Evolutionary conservation across 1,139 yeast genomes (phyloP).

Genomic region (Taphrina populina): DNA sequence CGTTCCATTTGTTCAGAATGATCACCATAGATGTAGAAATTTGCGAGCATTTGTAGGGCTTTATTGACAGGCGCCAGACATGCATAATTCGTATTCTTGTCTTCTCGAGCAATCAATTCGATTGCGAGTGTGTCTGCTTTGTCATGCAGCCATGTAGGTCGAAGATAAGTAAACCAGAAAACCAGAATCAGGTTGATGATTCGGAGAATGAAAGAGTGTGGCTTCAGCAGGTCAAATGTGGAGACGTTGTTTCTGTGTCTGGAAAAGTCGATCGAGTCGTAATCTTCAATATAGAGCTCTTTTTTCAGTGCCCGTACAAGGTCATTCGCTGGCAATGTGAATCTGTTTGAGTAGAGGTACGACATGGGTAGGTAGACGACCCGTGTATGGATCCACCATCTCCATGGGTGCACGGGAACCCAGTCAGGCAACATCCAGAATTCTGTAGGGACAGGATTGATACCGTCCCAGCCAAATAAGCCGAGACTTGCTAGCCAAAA

Average conservation of each 20-base stretch:
- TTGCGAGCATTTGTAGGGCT: slow-evolving; percentile 76
- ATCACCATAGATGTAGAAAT: slow-evolving; percentile 65
- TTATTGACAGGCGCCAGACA: slow-evolving; percentile 94
- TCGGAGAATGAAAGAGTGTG: slow-evolving; percentile 72
- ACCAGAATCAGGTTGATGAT: slow-evolving; percentile 61
- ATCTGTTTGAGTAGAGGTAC: slow-evolving; percentile 61
- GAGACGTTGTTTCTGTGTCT: slow-evolving; percentile 79
- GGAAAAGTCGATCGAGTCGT: slow-evolving; percentile 64
- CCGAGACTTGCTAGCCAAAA: slow-evolving; percentile 80
- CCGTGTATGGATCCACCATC: slow-evolving; percentile 99
- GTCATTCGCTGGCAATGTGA: slow-evolving; percentile 60
- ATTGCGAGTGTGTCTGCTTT: slow-evolving; percentile 57
- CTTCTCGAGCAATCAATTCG: slow-evolving; percentile 69
- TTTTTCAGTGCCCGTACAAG: slow-evolving; percentile 61
- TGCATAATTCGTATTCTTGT: slow-evolving; percentile 71
- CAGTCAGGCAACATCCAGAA: slow-evolving; percentile 82
- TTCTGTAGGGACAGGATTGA: slow-evolving; percentile 97
- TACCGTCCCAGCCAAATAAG: slow-evolving; percentile 91
- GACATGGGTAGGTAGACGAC: slow-evolving; percentile 89
- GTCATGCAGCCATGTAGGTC: slow-evolving; percentile 72
- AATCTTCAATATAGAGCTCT: slow-evolving; percentile 75
- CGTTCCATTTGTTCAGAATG: slow-evolving; percentile 61
- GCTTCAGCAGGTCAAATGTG: slow-evolving; percentile 89
- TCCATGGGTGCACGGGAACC: slow-evolving; percentile 84
- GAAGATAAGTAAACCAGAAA: slow-evolving; percentile 62